A percentile compares a stretch with the other conserved stretches of the same genome.
phyloP scores from a whole-genome alignment of 352 stramenopile genomes.

The Phytophthora podocarpi region DNA sequence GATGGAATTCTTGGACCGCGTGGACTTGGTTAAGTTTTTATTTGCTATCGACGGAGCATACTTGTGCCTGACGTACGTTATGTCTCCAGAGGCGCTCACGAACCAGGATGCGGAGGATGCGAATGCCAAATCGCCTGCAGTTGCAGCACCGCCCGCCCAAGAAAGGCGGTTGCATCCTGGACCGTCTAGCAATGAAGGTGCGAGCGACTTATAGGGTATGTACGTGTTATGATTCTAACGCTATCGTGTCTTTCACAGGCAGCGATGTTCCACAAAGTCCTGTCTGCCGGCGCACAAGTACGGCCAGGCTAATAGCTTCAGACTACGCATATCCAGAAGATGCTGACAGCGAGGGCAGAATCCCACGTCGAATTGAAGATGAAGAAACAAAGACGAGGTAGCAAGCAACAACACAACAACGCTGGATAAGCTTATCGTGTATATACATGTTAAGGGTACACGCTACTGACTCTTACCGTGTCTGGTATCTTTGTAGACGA shows the following conservation, averaged over 20 bases:
- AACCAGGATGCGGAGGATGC: too few relatives aligned
- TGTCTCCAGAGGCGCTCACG: background rate
- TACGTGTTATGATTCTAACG: background rate
- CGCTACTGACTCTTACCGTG: conserved; percentile 3
- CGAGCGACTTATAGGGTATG: background rate
- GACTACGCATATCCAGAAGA: too few relatives aligned
- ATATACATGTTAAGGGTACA: conserved; percentile 9
- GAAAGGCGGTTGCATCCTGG: too few relatives aligned
- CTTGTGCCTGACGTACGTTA: background rate
- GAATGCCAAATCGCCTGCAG: too few relatives aligned
- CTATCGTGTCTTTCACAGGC: background rate
- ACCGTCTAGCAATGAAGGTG: too few relatives aligned
- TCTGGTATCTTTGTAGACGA: conserved; percentile 10
- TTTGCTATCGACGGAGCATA: background rate
- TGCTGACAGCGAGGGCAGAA: too few relatives aligned
- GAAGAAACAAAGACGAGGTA: too few relatives aligned
- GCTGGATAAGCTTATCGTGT: background rate
- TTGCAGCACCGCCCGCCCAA: too few relatives aligned
- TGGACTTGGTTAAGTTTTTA: background rate
- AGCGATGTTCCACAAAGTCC: too few relatives aligned
- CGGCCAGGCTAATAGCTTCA: background rate
- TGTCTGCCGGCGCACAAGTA: too few relatives aligned
- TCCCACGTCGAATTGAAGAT: too few relatives aligned
- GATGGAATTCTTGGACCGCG: conserved; percentile 4
- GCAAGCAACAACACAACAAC: too few relatives aligned